A percentile compares a stretch with the other conserved stretches of the same genome.
phyloP scores from a whole-genome alignment of 257 asterid genomes.

The Leonotis leonurus region DNA sequence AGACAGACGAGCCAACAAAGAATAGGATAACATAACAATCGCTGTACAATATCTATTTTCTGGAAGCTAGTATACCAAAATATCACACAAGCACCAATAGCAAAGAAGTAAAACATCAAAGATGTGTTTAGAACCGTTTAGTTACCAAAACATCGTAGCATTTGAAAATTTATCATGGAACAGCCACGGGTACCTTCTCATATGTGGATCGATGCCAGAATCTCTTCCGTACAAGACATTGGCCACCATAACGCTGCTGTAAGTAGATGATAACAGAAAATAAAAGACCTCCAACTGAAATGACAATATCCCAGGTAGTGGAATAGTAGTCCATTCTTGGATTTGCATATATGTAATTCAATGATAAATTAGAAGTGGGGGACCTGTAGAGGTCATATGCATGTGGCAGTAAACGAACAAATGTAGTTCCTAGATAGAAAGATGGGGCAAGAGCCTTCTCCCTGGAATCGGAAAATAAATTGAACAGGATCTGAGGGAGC shows the following conservation, averaged over 20 bases:
- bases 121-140: not conserved
- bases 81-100: not conserved
- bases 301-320: slow-evolving; percentile 70
- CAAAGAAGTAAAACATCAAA: not conserved
- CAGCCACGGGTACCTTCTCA: slow-evolving; percentile 64
- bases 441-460: slow-evolving; percentile 60
- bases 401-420: slow-evolving; percentile 73
- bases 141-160: not conserved
- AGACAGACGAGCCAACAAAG: slow-evolving; percentile 4
- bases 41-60: slow-evolving; percentile 8
- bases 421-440: slow-evolving; percentile 57
- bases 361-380: slow-evolving; percentile 40
- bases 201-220: slow-evolving; percentile 36
- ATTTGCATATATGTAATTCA: slow-evolving; percentile 59
- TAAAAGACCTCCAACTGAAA: slow-evolving; percentile 46
- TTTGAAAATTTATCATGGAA: slow-evolving; percentile 26
- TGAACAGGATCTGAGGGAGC: slow-evolving; percentile 78
- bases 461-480: slow-evolving; percentile 38
- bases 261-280: slow-evolving; percentile 44
- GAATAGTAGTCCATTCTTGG: slow-evolving; percentile 76
- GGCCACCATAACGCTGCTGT: slow-evolving; percentile 85
- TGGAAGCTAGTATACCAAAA: not conserved
- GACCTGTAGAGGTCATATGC: slow-evolving; percentile 69
- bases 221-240: slow-evolving; percentile 52
- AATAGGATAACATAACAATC: not conserved